Conservation (phyloP, 2,329 filamentous ascomycete genomes). For the Cordyceps tenuipes region DNA sequence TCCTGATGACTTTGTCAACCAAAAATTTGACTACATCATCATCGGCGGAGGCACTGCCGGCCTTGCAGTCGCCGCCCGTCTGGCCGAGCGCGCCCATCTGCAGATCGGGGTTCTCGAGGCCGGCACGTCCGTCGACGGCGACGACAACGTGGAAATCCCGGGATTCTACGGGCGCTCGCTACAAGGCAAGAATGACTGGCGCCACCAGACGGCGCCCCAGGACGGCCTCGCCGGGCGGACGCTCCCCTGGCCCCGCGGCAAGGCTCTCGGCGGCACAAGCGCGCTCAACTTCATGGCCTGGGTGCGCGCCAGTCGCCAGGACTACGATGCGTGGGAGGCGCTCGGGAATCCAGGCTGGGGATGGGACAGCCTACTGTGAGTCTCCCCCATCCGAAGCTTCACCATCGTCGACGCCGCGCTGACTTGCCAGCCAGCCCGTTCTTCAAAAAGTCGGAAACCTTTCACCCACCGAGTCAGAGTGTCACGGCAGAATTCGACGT, state of each 20-base stretch:
- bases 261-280: slow-evolving; percentile 53
- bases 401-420: background rate
- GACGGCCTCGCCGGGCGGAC: slow-evolving; percentile 28
- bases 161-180: slow-evolving; percentile 28
- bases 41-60: slow-evolving; percentile 48
- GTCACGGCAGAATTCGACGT: slow-evolving; percentile 28
- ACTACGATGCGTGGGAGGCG: slow-evolving; percentile 49
- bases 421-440: slow-evolving; percentile 29
- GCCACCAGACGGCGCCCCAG: slow-evolving; percentile 32
- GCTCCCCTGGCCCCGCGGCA: slow-evolving; percentile 35
- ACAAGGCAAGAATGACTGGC: slow-evolving; percentile 33
- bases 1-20: slow-evolving; percentile 16
- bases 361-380: slow-evolving; percentile 36
- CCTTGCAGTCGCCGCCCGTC: slow-evolving; percentile 38
- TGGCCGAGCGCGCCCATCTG: slow-evolving; percentile 30
- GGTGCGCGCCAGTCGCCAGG: slow-evolving; percentile 36
- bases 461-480: slow-evolving; percentile 30
- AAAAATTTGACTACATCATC: slow-evolving; percentile 30
- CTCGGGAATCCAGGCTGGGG: slow-evolving; percentile 52
- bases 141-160: slow-evolving; percentile 29
- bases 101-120: slow-evolving; percentile 26
- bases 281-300: slow-evolving; percentile 52
- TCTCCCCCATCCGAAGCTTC: background rate
- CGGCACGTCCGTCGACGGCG: slow-evolving; percentile 20
- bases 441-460: slow-evolving; percentile 42